Evolutionary conservation across 1,139 yeast species (phyloP), one percentile per base, ranked within the genome.

Genomic region (Lodderomyces theae): DNA sequence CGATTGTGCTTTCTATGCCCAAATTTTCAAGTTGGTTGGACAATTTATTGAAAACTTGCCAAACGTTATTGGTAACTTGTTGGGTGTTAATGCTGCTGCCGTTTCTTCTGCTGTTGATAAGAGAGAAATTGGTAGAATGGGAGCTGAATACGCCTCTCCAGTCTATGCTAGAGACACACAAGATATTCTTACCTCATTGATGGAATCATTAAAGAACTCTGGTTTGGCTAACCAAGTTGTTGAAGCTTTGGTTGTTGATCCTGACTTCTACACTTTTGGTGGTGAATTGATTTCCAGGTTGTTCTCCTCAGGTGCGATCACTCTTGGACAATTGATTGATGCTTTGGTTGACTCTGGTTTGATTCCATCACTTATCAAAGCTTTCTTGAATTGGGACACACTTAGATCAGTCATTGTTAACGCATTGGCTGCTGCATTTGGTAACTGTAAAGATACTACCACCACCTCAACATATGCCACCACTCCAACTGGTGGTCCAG

Each of bases 391-490:
- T 52, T 43, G 69, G 37, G 58, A 55, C 36, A 70, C 74, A 28
- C 66, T 71, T 48, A 58, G 66, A 56, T 60, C 72, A 16, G 67
- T 70, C 41, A 60, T 66, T 44, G 66, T 66, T 46, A 71, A 65
- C 46, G 74, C 76, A 30, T 68, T 71, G 56, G 72, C 73, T 50
- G 76, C 75, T 48, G 73, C 73, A 32, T 59, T 63, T 43, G 70
- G 70, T 44, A 54, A 66, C 39, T 71, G 77, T 66, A 63, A 56
- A 35, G 66, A 63, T 41, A 45, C 59, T 17, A 50, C 67, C 10
- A 55, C 63, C 41, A 51, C 64, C 29, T 39, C 55, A 19, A 41
- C 62, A 12, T 40, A 52, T 13, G 40, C 46, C 23, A 45, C 47
- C 13, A 47, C 52, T n/a, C 42, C 55, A 34, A 41, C 58, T 10